Evolutionary conservation across 495 filamentous ascomycete species (phyloP).

Genomic region (Thermothielavioides terrestris): DNA sequence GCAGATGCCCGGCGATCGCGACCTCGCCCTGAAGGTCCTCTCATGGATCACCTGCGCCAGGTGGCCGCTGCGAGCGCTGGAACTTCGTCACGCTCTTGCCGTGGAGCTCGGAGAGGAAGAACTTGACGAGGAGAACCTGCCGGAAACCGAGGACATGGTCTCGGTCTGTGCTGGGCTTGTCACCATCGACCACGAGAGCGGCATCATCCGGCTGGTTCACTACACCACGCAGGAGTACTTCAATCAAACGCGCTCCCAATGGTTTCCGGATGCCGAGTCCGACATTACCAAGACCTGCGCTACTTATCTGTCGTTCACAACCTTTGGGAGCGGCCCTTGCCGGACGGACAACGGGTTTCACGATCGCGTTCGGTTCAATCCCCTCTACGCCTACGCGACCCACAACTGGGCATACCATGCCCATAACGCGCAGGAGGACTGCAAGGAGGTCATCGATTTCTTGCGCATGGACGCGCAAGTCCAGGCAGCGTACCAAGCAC

Average conservation of each 20-base stretch:
- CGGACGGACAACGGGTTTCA: conserved; percentile 19
- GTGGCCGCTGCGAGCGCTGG: conserved; percentile 30
- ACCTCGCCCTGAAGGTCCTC: conserved; percentile 32
- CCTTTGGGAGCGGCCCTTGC: conserved; percentile 25
- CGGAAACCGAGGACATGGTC: conserved; percentile 30
- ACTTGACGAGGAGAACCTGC: conserved; percentile 34
- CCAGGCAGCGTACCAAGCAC: too few relatives aligned
- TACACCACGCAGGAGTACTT: conserved; percentile 50
- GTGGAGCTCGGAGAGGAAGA: conserved; percentile 21
- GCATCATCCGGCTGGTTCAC: conserved; percentile 45
- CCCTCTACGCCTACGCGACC: conserved; percentile 36
- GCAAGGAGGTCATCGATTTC: too few relatives aligned
- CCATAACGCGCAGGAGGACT: not conserved
- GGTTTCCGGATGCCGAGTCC: conserved; percentile 29
- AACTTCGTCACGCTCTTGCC: conserved; percentile 44
- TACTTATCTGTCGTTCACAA: conserved; percentile 37
- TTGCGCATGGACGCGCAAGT: conserved; percentile 10
- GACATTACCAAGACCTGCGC: conserved; percentile 33
- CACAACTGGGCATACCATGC: conserved; percentile 40
- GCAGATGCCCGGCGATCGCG: conserved; percentile 21
- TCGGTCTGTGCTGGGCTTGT: conserved; percentile 48
- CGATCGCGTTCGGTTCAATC: conserved; percentile 20
- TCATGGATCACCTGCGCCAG: conserved; percentile 39
- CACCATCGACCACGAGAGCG: conserved; percentile 38
- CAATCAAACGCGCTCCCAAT: conserved; percentile 24